These are phyloP conservation scores for Phytophthora macrochlamydospora DNA, from an alignment of 352 stramenopile species.

Conservation along the genomic window DNA sequence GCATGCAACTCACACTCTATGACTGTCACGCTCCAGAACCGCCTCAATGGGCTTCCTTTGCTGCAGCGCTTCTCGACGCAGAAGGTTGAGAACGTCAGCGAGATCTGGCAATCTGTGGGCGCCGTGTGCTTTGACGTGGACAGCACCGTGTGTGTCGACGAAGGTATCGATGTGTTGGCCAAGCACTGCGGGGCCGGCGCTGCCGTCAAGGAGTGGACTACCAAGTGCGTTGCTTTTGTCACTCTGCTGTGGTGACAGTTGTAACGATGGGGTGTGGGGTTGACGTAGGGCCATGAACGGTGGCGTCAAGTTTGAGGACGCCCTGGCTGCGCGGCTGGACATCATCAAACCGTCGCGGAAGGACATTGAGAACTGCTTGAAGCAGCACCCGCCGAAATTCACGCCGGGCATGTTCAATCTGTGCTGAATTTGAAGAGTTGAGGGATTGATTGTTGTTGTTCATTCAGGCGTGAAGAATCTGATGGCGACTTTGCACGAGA, in stretches of 20 bases:
- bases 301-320: conserved; percentile 98
- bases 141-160: conserved; percentile 97
- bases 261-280: background rate
- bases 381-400: conserved; percentile 90
- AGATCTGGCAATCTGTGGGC: conserved; percentile 71
- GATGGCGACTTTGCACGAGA: conserved; percentile 88
- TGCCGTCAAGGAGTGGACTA: conserved; percentile 95
- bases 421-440: background rate
- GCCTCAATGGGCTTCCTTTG: conserved; percentile 21
- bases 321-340: conserved; percentile 93
- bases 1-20: conserved; percentile 7
- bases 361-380: conserved; percentile 91
- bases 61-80: conserved; percentile 28
- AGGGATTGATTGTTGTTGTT: background rate
- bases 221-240: conserved; percentile 58
- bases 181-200: conserved; percentile 94
- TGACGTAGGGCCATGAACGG: conserved; percentile 96
- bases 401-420: conserved; percentile 56
- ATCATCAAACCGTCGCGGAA: conserved; percentile 94
- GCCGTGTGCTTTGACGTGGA: conserved; percentile 95
- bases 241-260: background rate
- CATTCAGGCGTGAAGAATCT: conserved; percentile 86
- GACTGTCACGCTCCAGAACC: conserved; percentile 17
- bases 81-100: conserved; percentile 32
- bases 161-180: conserved; percentile 99